A percentile compares a stretch with the other conserved stretches of the same genome.
Evolutionary conservation across 306 rosid species (phyloP).

Genomic region (Delonix regia): DNA sequence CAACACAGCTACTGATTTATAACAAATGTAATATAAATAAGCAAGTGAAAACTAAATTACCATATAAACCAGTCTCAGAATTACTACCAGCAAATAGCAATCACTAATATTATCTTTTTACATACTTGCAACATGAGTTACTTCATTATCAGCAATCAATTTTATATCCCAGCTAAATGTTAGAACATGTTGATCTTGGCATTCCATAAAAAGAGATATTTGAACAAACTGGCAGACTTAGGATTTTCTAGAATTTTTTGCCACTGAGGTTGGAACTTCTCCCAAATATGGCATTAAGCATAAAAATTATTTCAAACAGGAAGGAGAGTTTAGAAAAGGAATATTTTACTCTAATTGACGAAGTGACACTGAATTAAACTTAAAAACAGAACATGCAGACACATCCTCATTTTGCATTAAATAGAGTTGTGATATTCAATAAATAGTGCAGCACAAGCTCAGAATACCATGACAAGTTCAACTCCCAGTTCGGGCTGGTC

Average conservation of each 20-base stretch:
- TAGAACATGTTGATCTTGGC: not conserved
- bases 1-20: not conserved
- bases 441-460: conserved; percentile 20
- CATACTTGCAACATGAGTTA: conserved; percentile 7
- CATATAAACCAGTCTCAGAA: conserved; percentile 20
- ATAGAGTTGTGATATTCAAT: not conserved
- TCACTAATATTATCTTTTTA: no score
- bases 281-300: not conserved
- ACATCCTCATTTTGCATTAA: not conserved
- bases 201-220: not conserved
- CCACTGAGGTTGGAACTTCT: not conserved
- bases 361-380: no score
- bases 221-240: not conserved
- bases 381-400: not conserved
- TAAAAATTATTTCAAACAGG: not conserved
- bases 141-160: conserved; percentile 11
- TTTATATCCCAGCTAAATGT: conserved; percentile 22
- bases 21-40: not conserved
- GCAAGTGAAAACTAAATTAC: conserved; percentile 19
- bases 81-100: not conserved
- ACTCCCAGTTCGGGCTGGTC: conserved; percentile 82
- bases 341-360: not conserved
- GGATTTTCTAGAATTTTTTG: not conserved
- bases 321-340: not conserved
- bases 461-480: conserved; percentile 74